Conservation (phyloP, 1,139 yeast species). For the Saccharomyces hybrid region DNA sequence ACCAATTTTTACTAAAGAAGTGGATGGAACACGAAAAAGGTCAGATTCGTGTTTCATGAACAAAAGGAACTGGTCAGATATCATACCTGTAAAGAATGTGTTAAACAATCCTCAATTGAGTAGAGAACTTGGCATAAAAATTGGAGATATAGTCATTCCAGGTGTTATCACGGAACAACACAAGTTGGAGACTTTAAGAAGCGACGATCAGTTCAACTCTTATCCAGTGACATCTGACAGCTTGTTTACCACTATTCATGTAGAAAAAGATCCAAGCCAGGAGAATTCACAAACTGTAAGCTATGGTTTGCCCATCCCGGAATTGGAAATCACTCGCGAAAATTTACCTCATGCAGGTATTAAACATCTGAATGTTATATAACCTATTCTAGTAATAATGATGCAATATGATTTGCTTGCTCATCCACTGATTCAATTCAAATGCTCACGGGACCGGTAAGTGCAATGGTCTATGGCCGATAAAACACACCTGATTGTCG, state of each 20-base stretch:
- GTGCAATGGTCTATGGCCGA: neutral
- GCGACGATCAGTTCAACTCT: conserved; percentile 24
- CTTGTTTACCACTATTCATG: conserved; percentile 61
- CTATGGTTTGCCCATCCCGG: conserved; percentile 69
- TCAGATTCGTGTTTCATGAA: conserved; percentile 49
- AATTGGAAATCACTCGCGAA: conserved; percentile 30
- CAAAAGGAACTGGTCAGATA: too few relatives aligned
- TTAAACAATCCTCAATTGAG: conserved; percentile 19
- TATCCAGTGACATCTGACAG: conserved; percentile 50
- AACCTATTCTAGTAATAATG: neutral
- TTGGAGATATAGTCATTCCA: conserved; percentile 30
- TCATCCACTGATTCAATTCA: neutral
- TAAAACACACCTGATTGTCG: too few relatives aligned
- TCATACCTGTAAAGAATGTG: conserved; percentile 34
- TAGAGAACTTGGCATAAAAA: conserved; percentile 18
- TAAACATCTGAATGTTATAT: conserved; percentile 15
- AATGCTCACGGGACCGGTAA: neutral
- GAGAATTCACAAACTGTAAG: conserved; percentile 49
- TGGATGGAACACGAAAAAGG: conserved; percentile 46
- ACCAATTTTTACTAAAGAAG: conserved; percentile 57
- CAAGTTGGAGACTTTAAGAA: conserved; percentile 14
- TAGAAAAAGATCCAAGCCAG: conserved; percentile 53
- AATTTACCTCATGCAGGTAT: conserved; percentile 18
- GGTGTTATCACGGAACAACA: conserved; percentile 22
- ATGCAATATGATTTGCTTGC: neutral